Base-by-base conservation (phyloP, 768 basidiomycete species). In the Asterophora parasitica region DNA sequence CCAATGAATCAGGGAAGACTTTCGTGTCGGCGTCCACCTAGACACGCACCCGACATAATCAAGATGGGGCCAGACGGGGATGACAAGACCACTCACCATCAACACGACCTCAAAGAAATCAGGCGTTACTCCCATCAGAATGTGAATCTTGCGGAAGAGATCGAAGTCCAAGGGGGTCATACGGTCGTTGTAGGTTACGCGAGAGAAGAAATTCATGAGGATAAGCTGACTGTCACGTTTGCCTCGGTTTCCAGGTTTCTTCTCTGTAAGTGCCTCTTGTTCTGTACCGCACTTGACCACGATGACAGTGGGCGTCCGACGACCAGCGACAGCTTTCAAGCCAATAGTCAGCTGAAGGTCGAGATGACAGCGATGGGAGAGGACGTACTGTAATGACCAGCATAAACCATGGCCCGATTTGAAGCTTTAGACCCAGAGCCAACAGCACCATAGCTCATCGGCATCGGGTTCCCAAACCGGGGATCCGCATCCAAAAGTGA, bases 11-110 rank as follows among this genome's bases (percentile, higher is more conserved):
- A 6, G 92, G 89, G 63, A 88, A 91, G 26, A 96, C 89, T 61
- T 91, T 94, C 7, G 96, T 99, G 65, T 99, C 96, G 47, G 96
- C 96, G 67, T 99, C 96, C 55, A 99, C 95, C 95, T 97, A 61
- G 10, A 51, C n/a, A 31, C 30, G 53, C 13, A 58, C 23, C 3
- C 23, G 23, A 23, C 23, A 57, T 47, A 37, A n/a, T n/a, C n/a
- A n/a, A n/a, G 16, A 47, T 15, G 42, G 27, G 33, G 13, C 5
- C 15, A 9, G 16, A 19, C 8, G 32, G 17, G 43, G 41, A 16
- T n/a, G 30, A 39, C 32, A n/a, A 42, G 26, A 28, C 44, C 4
- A 72, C 83, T 54, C 60, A 96, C 96, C 96, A 99, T 98, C 50
- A 99, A 70, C 61, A 85, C 87, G 42, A 94, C 90, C 71, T 99